phyloP scores from a whole-genome alignment of 495 filamentous ascomycete genomes.

The Cenococcum geophilum region DNA sequence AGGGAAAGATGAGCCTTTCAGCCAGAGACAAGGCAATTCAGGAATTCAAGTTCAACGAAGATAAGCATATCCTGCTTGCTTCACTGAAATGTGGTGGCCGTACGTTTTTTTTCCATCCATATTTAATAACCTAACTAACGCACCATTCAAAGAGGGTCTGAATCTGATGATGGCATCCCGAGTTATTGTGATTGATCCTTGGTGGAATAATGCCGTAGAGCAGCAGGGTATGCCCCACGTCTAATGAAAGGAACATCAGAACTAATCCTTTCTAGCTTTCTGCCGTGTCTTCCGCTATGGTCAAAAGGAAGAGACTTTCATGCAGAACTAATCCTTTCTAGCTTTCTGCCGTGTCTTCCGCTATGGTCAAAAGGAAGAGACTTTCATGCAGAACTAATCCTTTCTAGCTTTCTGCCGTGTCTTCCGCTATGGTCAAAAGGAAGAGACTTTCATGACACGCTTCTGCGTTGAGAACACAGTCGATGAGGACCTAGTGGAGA shows the following conservation, averaged over 20 bases:
- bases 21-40: constrained; percentile 31
- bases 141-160: constrained; percentile 28
- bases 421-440: constrained; percentile 55
- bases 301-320: no score
- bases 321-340: no score
- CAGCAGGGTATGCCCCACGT: no score
- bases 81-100: constrained; percentile 36
- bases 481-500: constrained; percentile 47
- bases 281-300: constrained; percentile 58
- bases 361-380: no score
- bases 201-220: constrained; percentile 40
- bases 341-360: constrained; percentile 59
- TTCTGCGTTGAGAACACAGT: constrained; percentile 48
- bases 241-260: no score
- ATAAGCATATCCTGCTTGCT: constrained; percentile 34
- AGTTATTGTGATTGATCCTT: constrained; percentile 43
- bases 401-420: constrained; percentile 54
- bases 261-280: no score
- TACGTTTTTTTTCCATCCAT: constrained; percentile 12
- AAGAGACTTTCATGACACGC: constrained; percentile 49
- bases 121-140: neutral
- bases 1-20: constrained; percentile 33
- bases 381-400: no score
- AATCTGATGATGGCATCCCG: constrained; percentile 41
- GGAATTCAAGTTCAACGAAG: constrained; percentile 29